These are phyloP conservation scores for Auriscalpium orientale DNA, from an alignment of 768 basidiomycete species.

Conservation along the genomic window DNA sequence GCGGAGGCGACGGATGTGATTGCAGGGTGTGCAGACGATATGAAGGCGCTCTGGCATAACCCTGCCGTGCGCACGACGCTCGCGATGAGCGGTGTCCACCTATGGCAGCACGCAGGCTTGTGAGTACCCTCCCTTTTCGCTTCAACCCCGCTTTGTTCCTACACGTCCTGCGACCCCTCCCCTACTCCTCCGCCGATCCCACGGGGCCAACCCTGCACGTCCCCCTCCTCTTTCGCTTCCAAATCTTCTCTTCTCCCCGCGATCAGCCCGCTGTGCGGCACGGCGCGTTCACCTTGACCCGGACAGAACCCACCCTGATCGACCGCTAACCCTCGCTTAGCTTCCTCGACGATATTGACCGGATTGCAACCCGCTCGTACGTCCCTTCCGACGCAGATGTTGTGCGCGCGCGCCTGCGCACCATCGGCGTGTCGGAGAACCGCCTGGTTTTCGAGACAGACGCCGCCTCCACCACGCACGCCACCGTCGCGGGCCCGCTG, in stretches of 20 bases:
- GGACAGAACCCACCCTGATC: no score
- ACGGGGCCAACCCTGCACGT: no score
- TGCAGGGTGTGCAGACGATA: conserved; percentile 53
- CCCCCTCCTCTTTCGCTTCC: no score
- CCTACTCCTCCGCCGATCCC: no score
- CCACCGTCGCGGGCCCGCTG: conserved; percentile 23
- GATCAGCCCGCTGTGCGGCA: no score
- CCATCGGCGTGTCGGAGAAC: conserved; percentile 70
- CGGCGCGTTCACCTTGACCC: no score
- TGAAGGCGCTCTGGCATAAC: conserved; percentile 60
- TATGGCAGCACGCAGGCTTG: conserved; percentile 65
- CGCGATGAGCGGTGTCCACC: conserved; percentile 37
- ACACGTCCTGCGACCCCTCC: no score
- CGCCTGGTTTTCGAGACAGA: conserved; percentile 47
- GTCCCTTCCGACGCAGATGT: conserved; percentile 66
- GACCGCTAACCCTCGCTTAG: conserved; percentile 24
- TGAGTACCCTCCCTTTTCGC: conserved; percentile 26
- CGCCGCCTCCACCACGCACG: not conserved
- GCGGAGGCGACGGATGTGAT: conserved; percentile 46
- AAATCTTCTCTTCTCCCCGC: no score
- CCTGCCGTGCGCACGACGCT: conserved; percentile 44
- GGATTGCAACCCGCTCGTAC: conserved; percentile 49
- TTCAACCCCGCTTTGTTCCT: not conserved
- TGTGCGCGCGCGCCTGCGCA: conserved; percentile 63
- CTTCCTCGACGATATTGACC: conserved; percentile 62